Base-by-base conservation (phyloP, 768 basidiomycete genomes). In the Thelephora ganbajun region DNA sequence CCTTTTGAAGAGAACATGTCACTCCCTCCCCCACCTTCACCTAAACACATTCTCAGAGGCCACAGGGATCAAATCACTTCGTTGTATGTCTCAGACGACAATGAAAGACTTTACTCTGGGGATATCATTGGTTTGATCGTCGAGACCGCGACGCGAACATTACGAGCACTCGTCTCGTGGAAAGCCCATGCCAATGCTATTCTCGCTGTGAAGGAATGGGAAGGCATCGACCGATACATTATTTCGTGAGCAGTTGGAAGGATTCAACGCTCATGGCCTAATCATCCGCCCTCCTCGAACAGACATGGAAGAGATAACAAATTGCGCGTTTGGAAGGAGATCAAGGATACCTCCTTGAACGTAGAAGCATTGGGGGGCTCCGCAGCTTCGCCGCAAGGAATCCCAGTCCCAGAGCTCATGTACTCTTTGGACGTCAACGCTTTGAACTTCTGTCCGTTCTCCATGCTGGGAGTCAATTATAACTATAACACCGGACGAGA, bases 381-480 rank as follows among this genome's bases (percentile, higher is more conserved):
- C 2, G 83, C 80, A 1, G 67, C 73, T 0, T 55, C 73, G 35
- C 65, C 73, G 1, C 70, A 67, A 23, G 11, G 18, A 11, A 60
- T 74, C 6, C 67, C 72, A 1, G 62, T 63, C 0, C 84, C 85
- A 3, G 50, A 58, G 6, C 60, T 86, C 3, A 59, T 64, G 11
- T 83, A 80, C 55, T 83, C 84, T 0, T 65, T 98, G 61, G 86
- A 91, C 56, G 80, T 93, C 50, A 99, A 99, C 59, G 81, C 94
- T 1, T 70, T 98, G 48, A 96, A 94, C 58, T 97, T 84, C 61
- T 98, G 94, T 63, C 78, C 83, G 2, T 92, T 96, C 63, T 83
- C 87, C 6, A 66, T 97, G 2, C 59, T 84, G 34, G 61, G 56
- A 30, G 53, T 52, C 14, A 30, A 30, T 30, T 30, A 30, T 30